phyloP scores from a whole-genome alignment of 768 basidiomycete genomes.

The Naematelia encephala region DNA sequence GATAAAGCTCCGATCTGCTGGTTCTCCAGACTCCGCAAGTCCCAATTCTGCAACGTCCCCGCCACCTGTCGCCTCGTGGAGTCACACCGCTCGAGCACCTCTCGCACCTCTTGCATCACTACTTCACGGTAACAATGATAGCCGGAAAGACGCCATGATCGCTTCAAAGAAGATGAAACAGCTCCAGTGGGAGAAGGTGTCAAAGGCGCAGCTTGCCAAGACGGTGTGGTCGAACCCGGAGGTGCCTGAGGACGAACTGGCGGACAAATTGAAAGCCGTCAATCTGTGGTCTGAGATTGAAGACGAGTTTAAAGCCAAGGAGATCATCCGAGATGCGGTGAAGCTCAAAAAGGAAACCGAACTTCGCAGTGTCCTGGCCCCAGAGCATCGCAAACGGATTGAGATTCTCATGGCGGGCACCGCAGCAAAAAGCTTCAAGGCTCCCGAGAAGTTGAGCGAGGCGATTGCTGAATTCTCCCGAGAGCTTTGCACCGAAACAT shows the following conservation, averaged over 20 bases:
- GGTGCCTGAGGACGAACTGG: slow-evolving; percentile 64
- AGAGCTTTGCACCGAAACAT: slow-evolving; percentile 79
- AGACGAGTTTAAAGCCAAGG: slow-evolving; percentile 94
- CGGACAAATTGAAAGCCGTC: slow-evolving; percentile 73
- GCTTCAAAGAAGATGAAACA: slow-evolving; percentile 94
- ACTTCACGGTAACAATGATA: slow-evolving; percentile 37
- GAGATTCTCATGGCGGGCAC: slow-evolving; percentile 88
- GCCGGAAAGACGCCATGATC: slow-evolving; percentile 76
- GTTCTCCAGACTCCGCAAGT: not conserved
- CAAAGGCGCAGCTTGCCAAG: slow-evolving; percentile 75
- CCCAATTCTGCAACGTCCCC: slow-evolving; percentile 4
- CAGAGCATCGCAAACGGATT: slow-evolving; percentile 87
- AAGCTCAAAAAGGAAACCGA: slow-evolving; percentile 82
- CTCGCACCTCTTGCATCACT: slow-evolving; percentile 44
- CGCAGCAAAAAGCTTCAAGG: slow-evolving; percentile 61
- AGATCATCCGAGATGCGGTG: slow-evolving; percentile 84
- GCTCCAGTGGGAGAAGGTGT: slow-evolving; percentile 97
- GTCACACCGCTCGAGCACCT: slow-evolving; percentile 23
- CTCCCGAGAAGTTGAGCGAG: slow-evolving; percentile 77
- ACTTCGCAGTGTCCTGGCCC: slow-evolving; percentile 83
- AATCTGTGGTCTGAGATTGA: slow-evolving; percentile 96
- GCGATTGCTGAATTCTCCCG: slow-evolving; percentile 81
- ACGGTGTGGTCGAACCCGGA: slow-evolving; percentile 78
- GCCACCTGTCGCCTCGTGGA: slow-evolving; percentile 12
- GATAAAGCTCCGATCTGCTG: slow-evolving; percentile 30